phyloP scores from a whole-genome alignment of 352 stramenopile species.

The Phytophthora cactorum region DNA sequence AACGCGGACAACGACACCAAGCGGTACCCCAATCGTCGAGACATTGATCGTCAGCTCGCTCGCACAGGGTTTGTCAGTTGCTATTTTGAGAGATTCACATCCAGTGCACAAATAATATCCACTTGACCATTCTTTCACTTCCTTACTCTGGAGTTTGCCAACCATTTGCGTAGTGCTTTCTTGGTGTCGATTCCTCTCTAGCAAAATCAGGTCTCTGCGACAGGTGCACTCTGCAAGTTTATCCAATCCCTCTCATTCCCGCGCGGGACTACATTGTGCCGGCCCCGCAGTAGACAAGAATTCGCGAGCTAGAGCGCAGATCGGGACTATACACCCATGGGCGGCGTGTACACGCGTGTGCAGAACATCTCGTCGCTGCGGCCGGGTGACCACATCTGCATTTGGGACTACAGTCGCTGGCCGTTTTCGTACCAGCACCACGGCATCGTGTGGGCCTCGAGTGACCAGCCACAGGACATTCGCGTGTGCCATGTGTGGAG shows the following conservation, averaged over 20 bases:
- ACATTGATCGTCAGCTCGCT: slow-evolving; percentile 4
- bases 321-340: slow-evolving; percentile 36
- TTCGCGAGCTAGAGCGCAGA: slow-evolving; percentile 4
- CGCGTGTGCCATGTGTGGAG: slow-evolving; percentile 82
- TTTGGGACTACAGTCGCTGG: slow-evolving; percentile 82
- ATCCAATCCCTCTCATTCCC: background rate
- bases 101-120: slow-evolving; percentile 15
- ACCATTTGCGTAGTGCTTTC: background rate
- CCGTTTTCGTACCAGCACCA: slow-evolving; percentile 82
- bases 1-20: slow-evolving; percentile 2
- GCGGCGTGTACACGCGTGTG: slow-evolving; percentile 74
- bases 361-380: slow-evolving; percentile 57
- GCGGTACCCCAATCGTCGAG: slow-evolving; percentile 12
- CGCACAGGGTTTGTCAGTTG: slow-evolving; percentile 15
- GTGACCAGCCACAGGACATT: slow-evolving; percentile 49
- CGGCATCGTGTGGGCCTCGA: slow-evolving; percentile 72
- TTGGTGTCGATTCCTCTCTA: slow-evolving; percentile 18
- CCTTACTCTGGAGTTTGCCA: too few species aligned
- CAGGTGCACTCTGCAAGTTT: slow-evolving; percentile 21
- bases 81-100: slow-evolving; percentile 13
- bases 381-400: slow-evolving; percentile 74
- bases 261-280: background rate
- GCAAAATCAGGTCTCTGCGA: slow-evolving; percentile 36
- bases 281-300: slow-evolving; percentile 4
- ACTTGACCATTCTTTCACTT: slow-evolving; percentile 5